Evolutionary conservation across 2,329 filamentous ascomycete genomes (phyloP).

Genomic region (Neocucurbitaria cava): DNA sequence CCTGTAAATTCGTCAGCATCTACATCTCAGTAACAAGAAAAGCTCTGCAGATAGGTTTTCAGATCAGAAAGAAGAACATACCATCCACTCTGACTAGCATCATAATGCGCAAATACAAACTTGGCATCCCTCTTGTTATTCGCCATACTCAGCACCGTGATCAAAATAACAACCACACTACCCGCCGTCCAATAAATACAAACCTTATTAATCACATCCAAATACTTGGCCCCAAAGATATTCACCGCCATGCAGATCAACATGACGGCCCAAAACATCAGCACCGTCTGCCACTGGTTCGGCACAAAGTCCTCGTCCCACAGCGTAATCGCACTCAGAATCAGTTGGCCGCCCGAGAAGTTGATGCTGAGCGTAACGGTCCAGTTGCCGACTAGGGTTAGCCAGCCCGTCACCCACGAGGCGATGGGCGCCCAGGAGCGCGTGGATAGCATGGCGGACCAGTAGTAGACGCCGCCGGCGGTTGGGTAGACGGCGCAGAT

Average conservation of each 20-base stretch:
- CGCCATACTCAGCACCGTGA: slow-evolving; percentile 68
- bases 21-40: not conserved
- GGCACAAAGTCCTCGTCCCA: slow-evolving; percentile 74
- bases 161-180: slow-evolving; percentile 72
- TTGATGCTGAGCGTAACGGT: slow-evolving; percentile 70
- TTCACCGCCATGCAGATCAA: slow-evolving; percentile 69
- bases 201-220: slow-evolving; percentile 74
- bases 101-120: slow-evolving; percentile 73
- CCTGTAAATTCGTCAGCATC: slow-evolving; percentile 41
- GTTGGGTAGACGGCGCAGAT: slow-evolving; percentile 79
- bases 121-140: slow-evolving; percentile 63
- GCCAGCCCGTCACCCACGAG: slow-evolving; percentile 74
- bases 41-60: too few species aligned
- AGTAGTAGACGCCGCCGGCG: slow-evolving; percentile 77
- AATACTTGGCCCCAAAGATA: slow-evolving; percentile 66
- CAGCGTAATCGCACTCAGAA: slow-evolving; percentile 71
- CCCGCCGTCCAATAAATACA: slow-evolving; percentile 76
- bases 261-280: slow-evolving; percentile 77
- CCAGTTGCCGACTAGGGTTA: slow-evolving; percentile 77
- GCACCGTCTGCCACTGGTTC: slow-evolving; percentile 72
- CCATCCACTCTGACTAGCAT: slow-evolving; percentile 70
- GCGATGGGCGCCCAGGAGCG: slow-evolving; percentile 71
- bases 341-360: slow-evolving; percentile 70
- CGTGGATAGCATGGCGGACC: slow-evolving; percentile 71
- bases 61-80: too few species aligned